These are phyloP conservation scores for Pigoraptor vietnamica DNA, from an alignment of 78 protist species.

Conservation along the genomic window DNA sequence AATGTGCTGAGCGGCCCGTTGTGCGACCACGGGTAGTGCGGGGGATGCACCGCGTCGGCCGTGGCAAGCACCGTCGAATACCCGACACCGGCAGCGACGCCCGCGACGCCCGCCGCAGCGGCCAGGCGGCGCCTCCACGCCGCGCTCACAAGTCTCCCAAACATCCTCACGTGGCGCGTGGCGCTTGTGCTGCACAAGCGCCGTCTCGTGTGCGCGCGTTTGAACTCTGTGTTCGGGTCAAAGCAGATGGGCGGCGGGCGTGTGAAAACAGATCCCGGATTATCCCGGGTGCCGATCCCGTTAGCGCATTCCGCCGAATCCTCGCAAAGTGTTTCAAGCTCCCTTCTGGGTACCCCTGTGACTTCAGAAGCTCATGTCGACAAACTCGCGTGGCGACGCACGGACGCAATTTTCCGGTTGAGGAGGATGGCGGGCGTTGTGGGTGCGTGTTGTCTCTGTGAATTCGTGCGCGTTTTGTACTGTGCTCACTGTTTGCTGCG, in stretches of 20 bases:
- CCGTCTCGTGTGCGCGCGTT: no score
- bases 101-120: background rate
- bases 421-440: background rate
- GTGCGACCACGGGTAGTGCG: constrained; percentile 54
- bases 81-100: background rate
- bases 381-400: no score
- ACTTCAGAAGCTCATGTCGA: no score
- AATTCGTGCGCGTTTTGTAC: background rate
- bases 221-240: no score
- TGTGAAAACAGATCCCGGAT: no score
- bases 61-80: background rate
- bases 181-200: no score
- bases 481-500: background rate
- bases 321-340: no score
- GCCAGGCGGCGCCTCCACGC: background rate
- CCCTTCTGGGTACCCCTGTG: no score
- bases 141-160: background rate
- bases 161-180: background rate
- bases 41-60: constrained; percentile 32
- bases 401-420: no score
- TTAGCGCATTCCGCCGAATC: no score
- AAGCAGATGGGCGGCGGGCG: no score
- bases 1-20: constrained; percentile 27
- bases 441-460: background rate
- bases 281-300: no score